A percentile compares a stretch with the other conserved stretches of the same genome.
Conservation (phyloP, 1,284 basidiomycete genomes). For the Taiwanofungus camphoratus region DNA sequence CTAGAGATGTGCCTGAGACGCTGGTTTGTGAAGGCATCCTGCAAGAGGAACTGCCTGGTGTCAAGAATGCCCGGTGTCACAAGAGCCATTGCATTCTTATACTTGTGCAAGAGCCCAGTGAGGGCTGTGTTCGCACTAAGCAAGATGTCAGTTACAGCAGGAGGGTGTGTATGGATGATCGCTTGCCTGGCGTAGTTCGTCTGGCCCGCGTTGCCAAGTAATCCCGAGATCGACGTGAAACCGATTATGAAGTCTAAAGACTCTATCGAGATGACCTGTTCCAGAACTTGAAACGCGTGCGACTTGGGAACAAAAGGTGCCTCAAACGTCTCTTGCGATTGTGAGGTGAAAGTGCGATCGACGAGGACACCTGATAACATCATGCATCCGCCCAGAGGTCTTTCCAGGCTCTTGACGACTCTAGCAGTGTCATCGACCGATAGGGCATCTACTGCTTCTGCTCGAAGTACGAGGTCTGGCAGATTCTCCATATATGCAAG, state of each 20-base stretch:
- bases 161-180: background rate
- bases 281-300: constrained; percentile 24
- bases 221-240: constrained; percentile 31
- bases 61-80: constrained; percentile 31
- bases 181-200: constrained; percentile 35
- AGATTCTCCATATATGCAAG: constrained; percentile 27
- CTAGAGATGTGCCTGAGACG: constrained; percentile 15
- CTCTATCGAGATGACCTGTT: constrained; percentile 16
- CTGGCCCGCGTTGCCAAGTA: constrained; percentile 36
- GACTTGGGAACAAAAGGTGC: constrained; percentile 27
- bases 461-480: constrained; percentile 24
- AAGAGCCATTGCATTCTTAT: constrained; percentile 33
- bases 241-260: constrained; percentile 33
- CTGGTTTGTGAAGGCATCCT: constrained; percentile 8
- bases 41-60: constrained; percentile 13
- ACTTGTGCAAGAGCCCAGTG: constrained; percentile 23
- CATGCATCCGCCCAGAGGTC: constrained; percentile 31
- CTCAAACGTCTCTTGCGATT: constrained; percentile 27
- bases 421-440: constrained; percentile 15
- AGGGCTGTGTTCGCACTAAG: constrained; percentile 33
- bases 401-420: constrained; percentile 19
- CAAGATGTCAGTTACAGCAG: background rate
- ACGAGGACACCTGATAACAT: constrained; percentile 28
- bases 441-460: constrained; percentile 28
- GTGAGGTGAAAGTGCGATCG: constrained; percentile 29